Conservation (phyloP, 2,329 filamentous ascomycete species). For the Diaporthe aspalathi region DNA sequence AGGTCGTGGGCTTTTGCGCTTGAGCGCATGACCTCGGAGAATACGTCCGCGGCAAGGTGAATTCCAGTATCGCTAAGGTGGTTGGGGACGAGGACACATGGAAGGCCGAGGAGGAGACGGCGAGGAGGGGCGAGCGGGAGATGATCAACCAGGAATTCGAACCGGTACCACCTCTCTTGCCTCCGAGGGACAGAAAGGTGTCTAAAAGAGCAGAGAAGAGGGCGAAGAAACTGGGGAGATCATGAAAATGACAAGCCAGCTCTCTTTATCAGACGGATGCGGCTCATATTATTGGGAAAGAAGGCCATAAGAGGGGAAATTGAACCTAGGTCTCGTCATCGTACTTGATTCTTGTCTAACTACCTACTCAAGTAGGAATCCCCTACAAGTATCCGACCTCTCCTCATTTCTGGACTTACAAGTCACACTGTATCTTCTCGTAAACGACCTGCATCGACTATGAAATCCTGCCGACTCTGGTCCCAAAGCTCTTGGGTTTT, state of each 20-base stretch:
- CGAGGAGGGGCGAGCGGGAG: conserved; percentile 12
- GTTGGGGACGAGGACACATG: not conserved
- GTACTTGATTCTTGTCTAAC: not conserved
- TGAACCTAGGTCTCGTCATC: not conserved
- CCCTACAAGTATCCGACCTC: no score
- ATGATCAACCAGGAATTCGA: conserved; percentile 18
- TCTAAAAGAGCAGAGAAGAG: not conserved
- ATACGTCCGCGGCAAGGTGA: not conserved
- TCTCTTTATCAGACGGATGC: not conserved
- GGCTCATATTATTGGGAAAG: not conserved
- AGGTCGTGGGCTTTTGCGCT: not conserved
- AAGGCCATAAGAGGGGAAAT: not conserved
- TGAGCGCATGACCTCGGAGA: conserved; percentile 16
- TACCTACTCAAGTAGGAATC: no score
- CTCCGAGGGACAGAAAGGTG: not conserved
- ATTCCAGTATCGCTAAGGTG: not conserved
- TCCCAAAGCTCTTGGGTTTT: no score
- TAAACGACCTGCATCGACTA: no score
- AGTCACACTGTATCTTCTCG: not conserved
- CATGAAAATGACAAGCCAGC: not conserved
- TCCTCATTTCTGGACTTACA: not conserved
- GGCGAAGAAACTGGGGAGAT: not conserved
- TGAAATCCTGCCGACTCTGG: no score
- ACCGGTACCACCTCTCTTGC: not conserved
- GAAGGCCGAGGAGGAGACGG: not conserved